phyloP scores from a whole-genome alignment of 2,329 filamentous ascomycete species.

The Plectosphaerella plurivora region DNA sequence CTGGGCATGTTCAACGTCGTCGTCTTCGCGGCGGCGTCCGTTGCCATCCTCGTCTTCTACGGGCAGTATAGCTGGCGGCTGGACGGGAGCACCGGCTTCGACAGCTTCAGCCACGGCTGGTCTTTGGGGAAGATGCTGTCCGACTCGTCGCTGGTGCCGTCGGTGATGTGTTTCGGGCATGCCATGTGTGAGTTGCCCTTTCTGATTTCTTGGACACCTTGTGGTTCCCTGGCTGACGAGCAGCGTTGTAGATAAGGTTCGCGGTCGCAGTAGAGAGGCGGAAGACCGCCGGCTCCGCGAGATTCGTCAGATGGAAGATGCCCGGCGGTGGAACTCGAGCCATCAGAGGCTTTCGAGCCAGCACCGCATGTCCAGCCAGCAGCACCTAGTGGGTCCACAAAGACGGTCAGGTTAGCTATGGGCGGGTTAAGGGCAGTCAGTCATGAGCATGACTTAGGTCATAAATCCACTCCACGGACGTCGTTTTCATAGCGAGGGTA shows the following conservation, averaged over 20 bases:
- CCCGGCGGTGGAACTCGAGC: neutral
- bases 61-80: neutral
- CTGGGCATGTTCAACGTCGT: neutral
- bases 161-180: neutral
- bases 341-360: neutral
- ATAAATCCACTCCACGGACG: too few relatives aligned
- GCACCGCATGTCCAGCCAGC: neutral
- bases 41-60: neutral
- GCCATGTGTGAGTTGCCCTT: neutral
- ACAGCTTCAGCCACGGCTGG: neutral
- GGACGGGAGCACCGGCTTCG: neutral
- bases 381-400: neutral
- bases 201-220: neutral
- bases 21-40: neutral
- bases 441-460: neutral
- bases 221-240: neutral
- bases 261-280: neutral
- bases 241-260: neutral
- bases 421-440: neutral
- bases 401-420: too few relatives aligned
- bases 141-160: neutral
- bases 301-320: neutral
- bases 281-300: neutral
- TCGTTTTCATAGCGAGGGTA: too few relatives aligned
- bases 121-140: neutral